Conservation (phyloP, 495 filamentous ascomycete species). For the Annulohypoxylon stygium region DNA sequence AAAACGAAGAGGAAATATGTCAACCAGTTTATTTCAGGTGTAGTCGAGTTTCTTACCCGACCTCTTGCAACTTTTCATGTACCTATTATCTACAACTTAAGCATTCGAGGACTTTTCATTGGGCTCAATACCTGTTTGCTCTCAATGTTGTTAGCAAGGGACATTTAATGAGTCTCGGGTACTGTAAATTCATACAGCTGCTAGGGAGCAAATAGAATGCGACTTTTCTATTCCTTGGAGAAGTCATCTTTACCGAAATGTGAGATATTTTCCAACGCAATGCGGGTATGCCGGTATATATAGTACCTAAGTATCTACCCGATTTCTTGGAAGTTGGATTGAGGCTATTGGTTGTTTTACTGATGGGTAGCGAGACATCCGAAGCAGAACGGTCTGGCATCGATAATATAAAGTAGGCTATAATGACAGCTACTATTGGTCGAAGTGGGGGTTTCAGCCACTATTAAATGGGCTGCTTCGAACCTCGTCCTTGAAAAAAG, state of each 20-base stretch:
- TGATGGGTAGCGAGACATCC: background rate
- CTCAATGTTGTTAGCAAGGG: too few relatives aligned
- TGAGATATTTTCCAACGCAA: background rate
- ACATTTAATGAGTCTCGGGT: too few relatives aligned
- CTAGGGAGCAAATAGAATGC: too few relatives aligned
- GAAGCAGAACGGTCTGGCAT: background rate
- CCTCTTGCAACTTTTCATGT: too few relatives aligned
- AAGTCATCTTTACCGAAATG: background rate
- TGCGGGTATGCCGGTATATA: background rate
- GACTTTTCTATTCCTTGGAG: too few relatives aligned
- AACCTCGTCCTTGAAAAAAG: slow-evolving; percentile 3
- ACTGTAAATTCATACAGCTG: too few relatives aligned
- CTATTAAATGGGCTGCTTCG: slow-evolving; percentile 8
- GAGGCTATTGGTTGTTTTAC: background rate
- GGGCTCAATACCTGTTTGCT: too few relatives aligned
- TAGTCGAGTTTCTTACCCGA: too few relatives aligned
- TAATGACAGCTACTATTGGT: slow-evolving; percentile 7
- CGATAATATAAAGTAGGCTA: slow-evolving; percentile 7
- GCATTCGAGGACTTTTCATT: too few relatives aligned
- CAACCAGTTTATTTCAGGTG: too few relatives aligned
- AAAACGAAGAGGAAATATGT: too few relatives aligned
- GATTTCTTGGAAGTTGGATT: background rate
- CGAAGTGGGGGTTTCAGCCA: slow-evolving; percentile 37
- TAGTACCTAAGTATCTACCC: background rate
- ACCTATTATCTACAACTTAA: too few relatives aligned